Percentiles rank a stretch among this genome's conserved stretches.
Conservation (phyloP, 176 grass and related monocot species). For the Oryza glaberrima region DNA sequence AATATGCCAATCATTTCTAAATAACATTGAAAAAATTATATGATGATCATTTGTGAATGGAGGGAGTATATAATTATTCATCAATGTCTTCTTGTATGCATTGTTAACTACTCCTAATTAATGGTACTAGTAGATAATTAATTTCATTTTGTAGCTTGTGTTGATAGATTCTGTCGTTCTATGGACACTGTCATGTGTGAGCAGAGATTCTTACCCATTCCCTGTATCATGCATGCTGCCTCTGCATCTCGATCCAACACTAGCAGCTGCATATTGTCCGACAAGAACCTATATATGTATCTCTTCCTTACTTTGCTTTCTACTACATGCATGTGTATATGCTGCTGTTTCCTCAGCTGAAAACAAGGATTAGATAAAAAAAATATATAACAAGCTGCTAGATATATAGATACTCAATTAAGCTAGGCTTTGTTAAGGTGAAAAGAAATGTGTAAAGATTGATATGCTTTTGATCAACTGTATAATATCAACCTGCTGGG, state of each 20-base stretch:
- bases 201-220: slow-evolving; percentile 26
- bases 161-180: neutral
- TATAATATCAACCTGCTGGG: neutral
- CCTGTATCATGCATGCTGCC: neutral
- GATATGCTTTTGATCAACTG: neutral
- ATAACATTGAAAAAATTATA: no score
- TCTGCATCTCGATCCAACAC: neutral
- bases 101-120: neutral
- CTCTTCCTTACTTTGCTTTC: neutral
- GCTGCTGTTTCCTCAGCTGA: slow-evolving; percentile 40
- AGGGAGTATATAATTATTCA: neutral
- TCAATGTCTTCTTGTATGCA: neutral
- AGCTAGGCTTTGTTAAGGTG: neutral
- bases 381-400: neutral
- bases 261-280: neutral
- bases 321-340: neutral
- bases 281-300: neutral
- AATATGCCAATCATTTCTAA: no score
- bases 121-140: neutral
- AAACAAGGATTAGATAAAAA: slow-evolving; percentile 27
- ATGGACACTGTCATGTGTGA: neutral
- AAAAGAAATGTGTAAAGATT: neutral
- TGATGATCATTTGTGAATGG: no score
- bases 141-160: neutral
- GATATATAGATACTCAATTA: neutral